A percentile compares a stretch with the other conserved stretches of the same genome.
These are phyloP conservation scores for Rhynchospora tenuis DNA, from an alignment of 176 grass and related monocot species.

Conservation along the genomic window DNA sequence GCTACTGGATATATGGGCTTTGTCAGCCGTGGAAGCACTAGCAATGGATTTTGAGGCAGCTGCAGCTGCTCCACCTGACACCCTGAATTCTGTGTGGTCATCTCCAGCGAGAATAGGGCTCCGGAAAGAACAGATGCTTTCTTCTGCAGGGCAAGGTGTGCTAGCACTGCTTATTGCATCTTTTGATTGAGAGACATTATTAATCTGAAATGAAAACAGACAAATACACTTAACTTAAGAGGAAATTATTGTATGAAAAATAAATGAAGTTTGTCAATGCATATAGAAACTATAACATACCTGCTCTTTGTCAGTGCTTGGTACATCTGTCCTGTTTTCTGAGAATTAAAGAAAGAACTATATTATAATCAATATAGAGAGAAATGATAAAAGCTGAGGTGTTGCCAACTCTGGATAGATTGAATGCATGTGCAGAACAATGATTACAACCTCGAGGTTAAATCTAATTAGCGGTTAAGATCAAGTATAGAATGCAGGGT, in stretches of 20 bases:
- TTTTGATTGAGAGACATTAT: constrained; percentile 32
- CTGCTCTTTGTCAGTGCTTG: constrained; percentile 34
- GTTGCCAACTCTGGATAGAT: neutral
- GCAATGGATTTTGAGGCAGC: constrained; percentile 53
- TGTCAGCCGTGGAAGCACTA: constrained; percentile 39
- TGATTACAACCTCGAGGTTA: neutral
- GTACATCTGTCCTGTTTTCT: constrained; percentile 34
- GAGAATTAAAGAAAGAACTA: constrained; percentile 23
- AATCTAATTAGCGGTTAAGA: neutral
- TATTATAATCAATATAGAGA: constrained; percentile 20
- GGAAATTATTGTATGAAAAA: neutral
- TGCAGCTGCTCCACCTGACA: constrained; percentile 36
- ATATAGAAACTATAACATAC: constrained; percentile 18
- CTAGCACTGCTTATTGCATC: constrained; percentile 39
- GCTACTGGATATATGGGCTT: constrained; percentile 32
- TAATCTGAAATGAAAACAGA: constrained; percentile 32
- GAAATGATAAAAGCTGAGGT: neutral
- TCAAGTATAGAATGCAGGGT: neutral
- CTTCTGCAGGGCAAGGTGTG: constrained; percentile 56
- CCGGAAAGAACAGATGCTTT: constrained; percentile 84
- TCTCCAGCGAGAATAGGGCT: constrained; percentile 42
- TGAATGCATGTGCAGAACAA: neutral
- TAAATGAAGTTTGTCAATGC: neutral
- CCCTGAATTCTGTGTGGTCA: constrained; percentile 42
- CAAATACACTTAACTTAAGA: constrained; percentile 2